These are phyloP conservation scores for Fereydounia khargensis DNA, from an alignment of 1,284 basidiomycete species.

Conservation along the genomic window DNA sequence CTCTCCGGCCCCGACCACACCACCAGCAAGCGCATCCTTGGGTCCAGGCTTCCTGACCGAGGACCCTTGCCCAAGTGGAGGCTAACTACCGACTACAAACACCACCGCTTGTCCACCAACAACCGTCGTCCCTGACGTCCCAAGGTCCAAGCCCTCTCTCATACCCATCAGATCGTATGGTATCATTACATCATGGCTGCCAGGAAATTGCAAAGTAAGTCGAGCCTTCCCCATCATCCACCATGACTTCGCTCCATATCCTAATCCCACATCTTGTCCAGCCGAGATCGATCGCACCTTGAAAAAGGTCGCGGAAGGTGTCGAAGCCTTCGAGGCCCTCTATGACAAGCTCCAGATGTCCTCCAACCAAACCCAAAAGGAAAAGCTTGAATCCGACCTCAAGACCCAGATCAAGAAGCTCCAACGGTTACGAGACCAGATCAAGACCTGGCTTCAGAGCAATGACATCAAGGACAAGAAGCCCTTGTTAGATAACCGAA, in stretches of 20 bases:
- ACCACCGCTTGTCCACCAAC: too few species aligned
- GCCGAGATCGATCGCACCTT: constrained; percentile 57
- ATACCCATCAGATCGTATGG: neutral
- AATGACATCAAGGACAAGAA: constrained; percentile 99
- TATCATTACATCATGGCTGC: constrained; percentile 44
- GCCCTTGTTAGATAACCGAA: constrained; percentile 84
- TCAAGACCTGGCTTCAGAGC: constrained; percentile 97
- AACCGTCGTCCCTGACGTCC: too few species aligned
- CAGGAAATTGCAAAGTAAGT: constrained; percentile 51
- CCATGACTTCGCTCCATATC: neutral
- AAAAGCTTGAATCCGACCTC: constrained; percentile 57
- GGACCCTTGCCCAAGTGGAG: too few species aligned
- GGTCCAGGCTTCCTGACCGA: too few species aligned
- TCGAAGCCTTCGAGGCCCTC: constrained; percentile 55
- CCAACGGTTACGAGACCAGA: constrained; percentile 94
- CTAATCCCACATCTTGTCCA: constrained; percentile 7
- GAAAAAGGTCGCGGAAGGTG: constrained; percentile 56
- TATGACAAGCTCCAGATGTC: constrained; percentile 55
- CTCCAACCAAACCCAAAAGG: constrained; percentile 55
- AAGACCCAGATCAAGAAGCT: constrained; percentile 76
- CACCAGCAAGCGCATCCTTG: too few species aligned
- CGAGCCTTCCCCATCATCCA: neutral
- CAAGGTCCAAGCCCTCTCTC: too few species aligned
- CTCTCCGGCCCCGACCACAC: too few species aligned
- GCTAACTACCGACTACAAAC: too few species aligned